These are phyloP conservation scores for Penicillium desertorum DNA, from an alignment of 495 filamentous ascomycete genomes.

Conservation along the genomic window DNA sequence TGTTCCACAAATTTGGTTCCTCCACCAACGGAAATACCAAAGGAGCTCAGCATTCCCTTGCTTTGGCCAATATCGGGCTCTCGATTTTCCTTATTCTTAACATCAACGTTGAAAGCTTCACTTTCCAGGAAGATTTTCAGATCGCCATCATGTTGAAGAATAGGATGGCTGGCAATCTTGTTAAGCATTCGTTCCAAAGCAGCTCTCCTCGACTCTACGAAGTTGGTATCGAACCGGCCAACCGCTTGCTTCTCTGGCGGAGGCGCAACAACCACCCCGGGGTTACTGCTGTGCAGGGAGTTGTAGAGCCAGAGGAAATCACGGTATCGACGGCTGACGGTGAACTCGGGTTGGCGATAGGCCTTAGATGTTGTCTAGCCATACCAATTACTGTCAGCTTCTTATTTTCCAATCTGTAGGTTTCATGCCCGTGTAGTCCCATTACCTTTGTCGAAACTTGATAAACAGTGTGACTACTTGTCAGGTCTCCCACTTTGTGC, in stretches of 20 bases:
- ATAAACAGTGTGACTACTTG: slow-evolving; percentile 96
- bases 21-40: slow-evolving; percentile 73
- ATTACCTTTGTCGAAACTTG: slow-evolving; percentile 87
- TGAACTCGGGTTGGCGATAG: slow-evolving; percentile 85
- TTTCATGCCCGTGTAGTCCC: slow-evolving; percentile 1
- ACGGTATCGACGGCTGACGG: slow-evolving; percentile 87
- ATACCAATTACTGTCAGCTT: slow-evolving; percentile 19
- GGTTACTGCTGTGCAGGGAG: slow-evolving; percentile 87
- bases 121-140: slow-evolving; percentile 96
- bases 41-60: slow-evolving; percentile 86
- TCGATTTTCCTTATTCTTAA: slow-evolving; percentile 96
- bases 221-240: slow-evolving; percentile 93
- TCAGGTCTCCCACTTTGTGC: slow-evolving; percentile 95
- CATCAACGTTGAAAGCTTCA: slow-evolving; percentile 89
- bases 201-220: slow-evolving; percentile 86
- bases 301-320: slow-evolving; percentile 98
- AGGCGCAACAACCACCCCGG: slow-evolving; percentile 91
- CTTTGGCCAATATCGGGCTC: slow-evolving; percentile 82
- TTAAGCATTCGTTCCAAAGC: slow-evolving; percentile 96
- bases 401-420: neutral
- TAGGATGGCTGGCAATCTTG: slow-evolving; percentile 85
- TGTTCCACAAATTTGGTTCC: slow-evolving; percentile 92
- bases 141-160: slow-evolving; percentile 89
- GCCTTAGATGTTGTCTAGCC: slow-evolving; percentile 88
- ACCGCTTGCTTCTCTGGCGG: slow-evolving; percentile 98